Conservation (phyloP, 495 filamentous ascomycete species). For the Xylona heveae region DNA sequence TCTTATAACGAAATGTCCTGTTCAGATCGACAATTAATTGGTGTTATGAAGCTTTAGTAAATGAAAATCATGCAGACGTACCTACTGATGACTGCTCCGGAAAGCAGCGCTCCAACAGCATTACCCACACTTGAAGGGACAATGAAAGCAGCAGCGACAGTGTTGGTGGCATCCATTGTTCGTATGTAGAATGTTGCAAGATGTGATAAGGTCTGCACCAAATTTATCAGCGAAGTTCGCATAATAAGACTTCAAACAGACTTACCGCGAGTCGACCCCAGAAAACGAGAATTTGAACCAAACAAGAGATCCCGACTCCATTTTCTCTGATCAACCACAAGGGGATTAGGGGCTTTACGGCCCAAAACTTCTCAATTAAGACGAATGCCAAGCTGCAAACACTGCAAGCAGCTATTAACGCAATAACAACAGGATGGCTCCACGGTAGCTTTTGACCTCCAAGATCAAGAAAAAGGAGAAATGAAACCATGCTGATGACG, state of each 20-base stretch:
- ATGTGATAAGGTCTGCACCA: slow-evolving; percentile 8
- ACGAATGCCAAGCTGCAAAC: slow-evolving; percentile 8
- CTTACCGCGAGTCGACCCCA: slow-evolving; percentile 8
- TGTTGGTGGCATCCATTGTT: slow-evolving; percentile 8
- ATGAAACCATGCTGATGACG: slow-evolving; percentile 3
- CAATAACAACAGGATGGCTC: slow-evolving; percentile 6
- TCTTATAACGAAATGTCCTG: slow-evolving; percentile 14
- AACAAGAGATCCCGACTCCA: slow-evolving; percentile 7
- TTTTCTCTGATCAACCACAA: slow-evolving; percentile 10
- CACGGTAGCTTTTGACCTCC: slow-evolving; percentile 6
- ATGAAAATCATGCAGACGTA: slow-evolving; percentile 4
- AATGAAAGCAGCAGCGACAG: slow-evolving; percentile 6
- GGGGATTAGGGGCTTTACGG: slow-evolving; percentile 13
- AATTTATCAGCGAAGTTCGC: background rate
- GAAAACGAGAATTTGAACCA: slow-evolving; percentile 8
- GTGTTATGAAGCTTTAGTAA: too few relatives aligned
- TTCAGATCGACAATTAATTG: background rate
- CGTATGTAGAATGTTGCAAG: slow-evolving; percentile 13
- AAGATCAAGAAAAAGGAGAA: slow-evolving; percentile 6
- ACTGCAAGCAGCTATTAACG: slow-evolving; percentile 4
- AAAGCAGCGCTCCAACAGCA: slow-evolving; percentile 9
- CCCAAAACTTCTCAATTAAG: slow-evolving; percentile 12
- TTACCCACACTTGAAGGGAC: slow-evolving; percentile 8
- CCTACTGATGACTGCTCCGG: slow-evolving; percentile 15
- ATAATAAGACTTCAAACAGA: background rate